Evolutionary conservation across 345 rosid species (phyloP), one percentile per base, ranked within the genome.

Genomic region (Hypericum perforatum): DNA sequence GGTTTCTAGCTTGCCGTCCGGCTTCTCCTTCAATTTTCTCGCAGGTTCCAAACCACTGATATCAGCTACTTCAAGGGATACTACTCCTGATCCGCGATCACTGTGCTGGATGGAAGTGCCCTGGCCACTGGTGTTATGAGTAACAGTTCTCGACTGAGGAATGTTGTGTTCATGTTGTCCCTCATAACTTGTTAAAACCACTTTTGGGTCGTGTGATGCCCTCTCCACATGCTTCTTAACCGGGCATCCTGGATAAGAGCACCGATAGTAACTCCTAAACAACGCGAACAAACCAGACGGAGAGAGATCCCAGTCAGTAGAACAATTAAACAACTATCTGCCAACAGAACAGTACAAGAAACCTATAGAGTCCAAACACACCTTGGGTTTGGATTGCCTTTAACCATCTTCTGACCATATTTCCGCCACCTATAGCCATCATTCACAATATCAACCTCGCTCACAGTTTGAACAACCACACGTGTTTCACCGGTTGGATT

Each of bases 401-500:
- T 91, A 52, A 91, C 95, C 58, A 87, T 57, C 70, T 91, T 91
- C 74, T 87, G 98, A 60, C 98, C 98, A 70, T 91, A 91, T 73
- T 91, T 91, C 56, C 96, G 98, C 98, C 98, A 91, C 37, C 96
- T 89, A 59, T 81, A 88, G 38, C 96, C 96, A 76, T 91, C 98
- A 64, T 81, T 85, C 51, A 91, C 94, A 62, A 78, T 71, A 68
- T 85, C 70, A 7, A 62, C 63, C 49, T 62, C 63, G 6, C 67
- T 58, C 41, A 57, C 38, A 37, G 67, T 62, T 58, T 83, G 85
- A 49, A 82, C 70, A 37, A 81, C 80, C 50, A 43, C 56, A 16
- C 86, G 89, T 12, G 78, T 60, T 43, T 85, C 96, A 45, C 66
- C 65, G 54, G 49, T 53, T 52, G 68, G 67, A 70, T 71, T 85